Base-by-base conservation (phyloP, 805 yeast species). In the Metschnikowia noctiluminum region DNA sequence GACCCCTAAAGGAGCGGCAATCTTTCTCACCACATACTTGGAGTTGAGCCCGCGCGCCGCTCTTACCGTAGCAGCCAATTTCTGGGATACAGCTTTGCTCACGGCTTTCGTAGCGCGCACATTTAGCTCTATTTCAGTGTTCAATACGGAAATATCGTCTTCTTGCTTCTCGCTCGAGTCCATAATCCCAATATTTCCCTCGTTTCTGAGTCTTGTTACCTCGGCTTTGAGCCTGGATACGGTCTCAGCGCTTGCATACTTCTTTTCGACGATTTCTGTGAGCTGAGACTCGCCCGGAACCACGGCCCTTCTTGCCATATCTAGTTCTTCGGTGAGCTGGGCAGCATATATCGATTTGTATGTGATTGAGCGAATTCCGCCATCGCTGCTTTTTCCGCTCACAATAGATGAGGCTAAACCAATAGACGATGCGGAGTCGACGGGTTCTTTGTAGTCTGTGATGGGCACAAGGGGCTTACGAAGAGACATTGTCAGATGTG, bases 351-450 rank as follows among this genome's bases (percentile, higher is more conserved):
- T 63, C 4, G 76, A 65, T 51, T 73, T 73, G 58, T 69, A 72
- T 2, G 77, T 71, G 47, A 73, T 60, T 3, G 74, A 68, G 30
- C 62, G 62, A 31, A 73, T 61, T 11, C 78, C 78, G 4, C 74
- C 75, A 51, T 71, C 74, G 15, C 59, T 61, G 0, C 77, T 72
- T 16, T 67, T 59, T 6, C 77, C 78, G 46, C 68, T 68, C 39
- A 70, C 57, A 1, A 73, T 65, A 1, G 74, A 68, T 5, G 76
- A 71, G 4, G 66, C 65, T 28, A 58, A 62, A 15, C 59, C 59
- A 35, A 68, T 59, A 2, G 63, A 42, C 2, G 63, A 55, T 3
- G 48, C 41, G 32, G 35, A 51, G 42, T 40, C 62, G 35, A 36
- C 34, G 16, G 60, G 59, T 47, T 55, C 59, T 37, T 60, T 62